phyloP scores from a whole-genome alignment of 176 grass and related monocot species.

The Oryza glumipatula region DNA sequence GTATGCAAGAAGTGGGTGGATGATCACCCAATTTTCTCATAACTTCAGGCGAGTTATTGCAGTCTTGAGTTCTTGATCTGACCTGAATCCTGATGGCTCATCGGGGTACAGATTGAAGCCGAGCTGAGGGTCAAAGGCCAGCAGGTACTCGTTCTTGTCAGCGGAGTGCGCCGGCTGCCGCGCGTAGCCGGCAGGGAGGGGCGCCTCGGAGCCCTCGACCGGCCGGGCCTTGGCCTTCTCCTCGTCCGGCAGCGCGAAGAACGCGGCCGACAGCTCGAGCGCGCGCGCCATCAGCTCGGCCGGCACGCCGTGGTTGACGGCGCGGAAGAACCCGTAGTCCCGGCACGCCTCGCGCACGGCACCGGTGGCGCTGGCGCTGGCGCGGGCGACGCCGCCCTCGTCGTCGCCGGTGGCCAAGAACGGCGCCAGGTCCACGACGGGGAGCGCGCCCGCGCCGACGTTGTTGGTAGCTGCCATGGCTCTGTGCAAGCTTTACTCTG shows the following conservation, averaged over 20 bases:
- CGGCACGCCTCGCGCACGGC: conserved; percentile 39
- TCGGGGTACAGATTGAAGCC: conserved; percentile 35
- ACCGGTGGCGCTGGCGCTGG: conserved; percentile 27
- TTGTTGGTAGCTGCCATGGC: too few species aligned
- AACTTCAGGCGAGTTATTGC: background rate
- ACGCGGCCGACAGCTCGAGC: conserved; percentile 33
- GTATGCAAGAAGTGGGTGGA: too few species aligned
- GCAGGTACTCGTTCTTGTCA: conserved; percentile 55
- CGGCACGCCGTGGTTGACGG: conserved; percentile 50
- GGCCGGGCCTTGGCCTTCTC: conserved; percentile 37
- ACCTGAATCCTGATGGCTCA: conserved; percentile 44
- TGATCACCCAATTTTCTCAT: too few species aligned
- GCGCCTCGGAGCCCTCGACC: conserved; percentile 2
- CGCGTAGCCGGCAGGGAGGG: conserved; percentile 39
- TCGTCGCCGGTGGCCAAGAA: background rate
- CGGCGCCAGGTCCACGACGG: conserved; percentile 38
- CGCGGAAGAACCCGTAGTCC: conserved; percentile 47
- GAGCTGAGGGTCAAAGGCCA: conserved; percentile 36
- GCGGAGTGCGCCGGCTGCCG: conserved; percentile 43
- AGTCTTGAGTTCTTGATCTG: background rate
- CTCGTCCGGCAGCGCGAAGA: conserved; percentile 48
- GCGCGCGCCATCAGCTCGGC: conserved; percentile 20
- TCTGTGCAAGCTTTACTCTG: background rate
- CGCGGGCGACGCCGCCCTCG: background rate
- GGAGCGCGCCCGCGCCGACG: conserved; percentile 18